Evolutionary conservation across 129 eudicot species (phyloP).

Genomic region (Escallonia herrerae): DNA sequence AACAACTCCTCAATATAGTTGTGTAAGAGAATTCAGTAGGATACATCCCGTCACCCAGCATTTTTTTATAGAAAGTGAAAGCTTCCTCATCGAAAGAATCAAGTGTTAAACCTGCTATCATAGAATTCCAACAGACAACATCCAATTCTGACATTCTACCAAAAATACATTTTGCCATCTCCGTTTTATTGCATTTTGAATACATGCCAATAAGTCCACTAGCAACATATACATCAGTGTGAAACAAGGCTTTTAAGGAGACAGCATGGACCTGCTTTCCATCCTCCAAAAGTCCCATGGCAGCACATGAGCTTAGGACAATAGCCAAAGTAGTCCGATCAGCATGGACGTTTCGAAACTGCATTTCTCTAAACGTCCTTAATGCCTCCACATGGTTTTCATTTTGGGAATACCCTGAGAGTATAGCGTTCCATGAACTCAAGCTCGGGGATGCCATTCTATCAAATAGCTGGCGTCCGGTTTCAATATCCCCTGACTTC

Average conservation of each 20-base stretch:
- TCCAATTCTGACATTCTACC: slow-evolving; percentile 35
- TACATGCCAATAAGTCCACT: slow-evolving; percentile 80
- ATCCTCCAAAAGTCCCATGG: slow-evolving; percentile 49
- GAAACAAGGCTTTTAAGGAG: slow-evolving; percentile 24
- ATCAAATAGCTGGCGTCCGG: slow-evolving; percentile 44
- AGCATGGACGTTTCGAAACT: slow-evolving; percentile 45
- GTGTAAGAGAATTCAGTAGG: slow-evolving; percentile 72
- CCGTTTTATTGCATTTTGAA: slow-evolving; percentile 45
- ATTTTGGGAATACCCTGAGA: slow-evolving; percentile 65
- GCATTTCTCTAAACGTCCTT: slow-evolving; percentile 74
- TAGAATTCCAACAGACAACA: slow-evolving; percentile 73
- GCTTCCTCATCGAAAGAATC: slow-evolving; percentile 58
- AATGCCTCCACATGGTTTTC: slow-evolving; percentile 50
- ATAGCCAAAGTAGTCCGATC: slow-evolving; percentile 73
- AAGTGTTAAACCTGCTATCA: slow-evolving; percentile 62
- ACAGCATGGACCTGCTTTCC: slow-evolving; percentile 68
- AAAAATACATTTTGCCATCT: slow-evolving; percentile 48
- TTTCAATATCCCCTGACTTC: slow-evolving; percentile 50
- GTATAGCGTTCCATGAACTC: slow-evolving; percentile 77
- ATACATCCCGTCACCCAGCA: slow-evolving; percentile 46
- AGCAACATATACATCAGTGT: slow-evolving; percentile 53
- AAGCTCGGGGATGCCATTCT: slow-evolving; percentile 50
- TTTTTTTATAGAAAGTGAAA: slow-evolving; percentile 44
- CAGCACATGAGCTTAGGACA: slow-evolving; percentile 48
- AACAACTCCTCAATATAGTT: slow-evolving; percentile 51